A percentile compares a stretch with the other conserved stretches of the same genome.
These are phyloP conservation scores for Pleurozium schreberi DNA, from an alignment of 225 moss, liverwort and hornwort species.

Conservation along the genomic window DNA sequence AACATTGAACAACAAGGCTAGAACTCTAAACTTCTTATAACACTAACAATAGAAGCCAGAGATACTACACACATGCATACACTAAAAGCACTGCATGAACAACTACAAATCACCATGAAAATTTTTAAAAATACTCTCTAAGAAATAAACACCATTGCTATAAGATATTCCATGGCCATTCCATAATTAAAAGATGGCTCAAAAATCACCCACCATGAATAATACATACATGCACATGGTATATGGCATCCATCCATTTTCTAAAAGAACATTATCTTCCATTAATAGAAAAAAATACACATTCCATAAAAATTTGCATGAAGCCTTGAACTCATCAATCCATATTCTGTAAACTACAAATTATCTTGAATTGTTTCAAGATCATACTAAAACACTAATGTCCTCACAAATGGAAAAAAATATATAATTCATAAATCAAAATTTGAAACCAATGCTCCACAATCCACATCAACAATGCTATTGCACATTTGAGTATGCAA, in stretches of 20 bases:
- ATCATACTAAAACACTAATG: not conserved
- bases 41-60: fast-evolving
- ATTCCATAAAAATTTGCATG: not conserved
- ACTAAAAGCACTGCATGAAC: not conserved
- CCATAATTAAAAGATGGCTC: too few relatives aligned
- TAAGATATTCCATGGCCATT: not conserved
- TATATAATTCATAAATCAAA: not conserved
- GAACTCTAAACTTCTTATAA: not conserved
- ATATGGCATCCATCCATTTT: too few relatives aligned
- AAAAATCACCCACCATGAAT: not conserved
- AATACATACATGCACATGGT: not conserved
- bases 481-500: too few relatives aligned
- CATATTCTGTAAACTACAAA: not conserved
- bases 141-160: not conserved
- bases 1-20: not conserved
- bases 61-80: not conserved
- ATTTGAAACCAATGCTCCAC: fast-evolving
- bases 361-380: not conserved
- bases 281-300: not conserved
- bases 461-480: not conserved
- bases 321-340: not conserved
- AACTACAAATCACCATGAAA: not conserved
- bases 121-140: not conserved
- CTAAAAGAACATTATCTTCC: not conserved
- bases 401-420: fast-evolving